A percentile compares a stretch with the other conserved stretches of the same genome.
Evolutionary conservation across 495 filamentous ascomycete genomes (phyloP).

Genomic region (Cairneyella variabilis): DNA sequence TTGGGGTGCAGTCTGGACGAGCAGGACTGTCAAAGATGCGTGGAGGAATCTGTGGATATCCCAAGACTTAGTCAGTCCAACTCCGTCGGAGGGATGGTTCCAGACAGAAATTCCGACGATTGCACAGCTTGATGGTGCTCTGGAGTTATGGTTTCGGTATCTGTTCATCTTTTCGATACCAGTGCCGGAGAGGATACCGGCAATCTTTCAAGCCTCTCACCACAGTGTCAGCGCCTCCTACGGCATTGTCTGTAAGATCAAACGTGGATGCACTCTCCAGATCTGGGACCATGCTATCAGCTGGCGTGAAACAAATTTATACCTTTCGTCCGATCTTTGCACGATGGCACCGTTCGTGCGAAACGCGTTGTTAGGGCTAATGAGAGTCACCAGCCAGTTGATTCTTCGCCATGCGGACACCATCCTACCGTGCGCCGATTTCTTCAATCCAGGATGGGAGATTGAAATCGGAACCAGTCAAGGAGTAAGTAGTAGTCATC

Average conservation of each 20-base stretch:
- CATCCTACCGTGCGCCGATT: too few species aligned
- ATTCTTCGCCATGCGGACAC: slow-evolving; percentile 62
- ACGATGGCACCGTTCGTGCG: slow-evolving; percentile 55
- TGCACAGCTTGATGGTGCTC: slow-evolving; percentile 48
- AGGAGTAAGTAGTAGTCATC: too few species aligned
- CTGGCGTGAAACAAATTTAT: slow-evolving; percentile 61
- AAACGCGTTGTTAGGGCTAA: slow-evolving; percentile 50
- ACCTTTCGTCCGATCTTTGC: slow-evolving; percentile 57
- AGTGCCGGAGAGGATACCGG: slow-evolving; percentile 57
- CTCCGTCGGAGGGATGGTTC: slow-evolving; percentile 50
- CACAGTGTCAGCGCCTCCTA: slow-evolving; percentile 63
- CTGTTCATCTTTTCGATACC: slow-evolving; percentile 68
- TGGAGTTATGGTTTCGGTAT: slow-evolving; percentile 62
- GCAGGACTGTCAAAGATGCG: slow-evolving; percentile 52
- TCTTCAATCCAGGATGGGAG: too few species aligned
- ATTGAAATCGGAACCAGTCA: slow-evolving; percentile 59
- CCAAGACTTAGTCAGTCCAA: slow-evolving; percentile 50
- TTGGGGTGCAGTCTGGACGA: slow-evolving; percentile 63
- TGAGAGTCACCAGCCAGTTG: slow-evolving; percentile 56
- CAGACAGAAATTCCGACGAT: slow-evolving; percentile 55
- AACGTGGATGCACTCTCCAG: slow-evolving; percentile 56
- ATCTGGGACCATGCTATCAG: slow-evolving; percentile 69
- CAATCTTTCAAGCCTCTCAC: slow-evolving; percentile 65
- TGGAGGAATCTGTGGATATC: slow-evolving; percentile 62
- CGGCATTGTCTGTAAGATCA: slow-evolving; percentile 62